Evolutionary conservation across 139 green algal genomes (phyloP).

Genomic region (Eudorina sp.): DNA sequence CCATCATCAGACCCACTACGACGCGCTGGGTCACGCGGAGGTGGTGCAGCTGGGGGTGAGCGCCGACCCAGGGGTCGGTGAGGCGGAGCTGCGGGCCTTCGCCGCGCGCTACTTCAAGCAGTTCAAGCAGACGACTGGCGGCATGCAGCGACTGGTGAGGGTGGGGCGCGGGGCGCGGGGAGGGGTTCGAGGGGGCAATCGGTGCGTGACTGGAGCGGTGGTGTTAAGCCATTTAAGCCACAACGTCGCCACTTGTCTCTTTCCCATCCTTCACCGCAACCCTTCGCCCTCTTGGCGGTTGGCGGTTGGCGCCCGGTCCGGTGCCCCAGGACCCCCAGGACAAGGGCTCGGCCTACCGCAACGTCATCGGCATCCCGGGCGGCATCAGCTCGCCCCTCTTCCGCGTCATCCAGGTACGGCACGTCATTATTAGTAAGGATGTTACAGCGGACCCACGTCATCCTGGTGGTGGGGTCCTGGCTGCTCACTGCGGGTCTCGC

Average conservation of each 20-base stretch:
- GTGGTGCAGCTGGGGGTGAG: slow-evolving; percentile 78
- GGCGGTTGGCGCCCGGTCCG: not conserved
- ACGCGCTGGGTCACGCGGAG: slow-evolving; percentile 81
- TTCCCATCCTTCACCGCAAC: not conserved
- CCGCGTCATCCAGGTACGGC: slow-evolving; percentile 74
- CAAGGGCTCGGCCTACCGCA: slow-evolving; percentile 79
- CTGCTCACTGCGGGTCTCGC: too few species aligned
- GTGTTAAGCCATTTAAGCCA: too few species aligned
- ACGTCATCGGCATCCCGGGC: slow-evolving; percentile 89
- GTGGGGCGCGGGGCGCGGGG: not conserved
- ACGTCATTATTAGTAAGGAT: too few species aligned
- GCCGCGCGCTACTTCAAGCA: slow-evolving; percentile 83
- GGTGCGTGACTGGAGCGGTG: too few species aligned
- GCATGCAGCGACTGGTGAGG: slow-evolving; percentile 51
- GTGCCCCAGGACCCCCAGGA: slow-evolving; percentile 83
- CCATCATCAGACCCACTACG: slow-evolving; percentile 82
- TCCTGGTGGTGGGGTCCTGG: too few species aligned
- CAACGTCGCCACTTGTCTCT: too few species aligned
- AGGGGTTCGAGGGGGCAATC: too few species aligned
- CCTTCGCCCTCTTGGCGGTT: too few species aligned
- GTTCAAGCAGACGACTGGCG: slow-evolving; percentile 72
- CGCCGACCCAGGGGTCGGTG: not conserved
- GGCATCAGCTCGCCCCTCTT: slow-evolving; percentile 78
- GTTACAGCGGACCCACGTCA: too few species aligned
- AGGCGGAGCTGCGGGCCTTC: slow-evolving; percentile 65